Percentiles rank a stretch among this genome's conserved stretches.
Evolutionary conservation across 2,329 filamentous ascomycete genomes (phyloP).

Genomic region (Parastagonospora avenae): DNA sequence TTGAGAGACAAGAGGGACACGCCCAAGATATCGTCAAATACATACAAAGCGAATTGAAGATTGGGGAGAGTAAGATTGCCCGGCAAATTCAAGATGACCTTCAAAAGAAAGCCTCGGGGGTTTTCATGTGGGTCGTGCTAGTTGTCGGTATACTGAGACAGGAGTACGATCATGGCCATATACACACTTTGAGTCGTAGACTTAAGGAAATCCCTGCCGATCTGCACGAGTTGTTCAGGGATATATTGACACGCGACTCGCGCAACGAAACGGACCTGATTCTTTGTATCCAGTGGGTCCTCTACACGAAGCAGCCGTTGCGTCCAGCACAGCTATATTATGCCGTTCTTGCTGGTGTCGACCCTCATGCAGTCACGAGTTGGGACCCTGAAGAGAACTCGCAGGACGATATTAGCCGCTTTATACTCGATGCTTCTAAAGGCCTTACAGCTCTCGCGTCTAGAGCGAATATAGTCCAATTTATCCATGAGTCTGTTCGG

Average conservation of each 20-base stretch:
- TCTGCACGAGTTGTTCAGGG: slow-evolving; percentile 56
- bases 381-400: slow-evolving; percentile 18
- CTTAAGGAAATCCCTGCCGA: slow-evolving; percentile 49
- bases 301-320: slow-evolving; percentile 18
- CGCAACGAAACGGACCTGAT: slow-evolving; percentile 11
- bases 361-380: slow-evolving; percentile 2
- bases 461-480: slow-evolving; percentile 29
- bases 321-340: slow-evolving; percentile 19
- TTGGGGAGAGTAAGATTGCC: slow-evolving; percentile 19
- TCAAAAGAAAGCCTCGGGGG: slow-evolving; percentile 45
- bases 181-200: slow-evolving; percentile 27
- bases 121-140: slow-evolving; percentile 50
- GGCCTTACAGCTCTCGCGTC: slow-evolving; percentile 21
- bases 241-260: slow-evolving; percentile 51
- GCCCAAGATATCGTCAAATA: slow-evolving; percentile 42
- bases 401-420: slow-evolving; percentile 14
- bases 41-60: slow-evolving; percentile 24
- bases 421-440: slow-evolving; percentile 26
- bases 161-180: slow-evolving; percentile 40
- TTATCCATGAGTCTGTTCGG: slow-evolving; percentile 32
- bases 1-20: slow-evolving; percentile 48
- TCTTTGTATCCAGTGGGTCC: slow-evolving; percentile 26
- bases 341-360: slow-evolving; percentile 12
- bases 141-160: slow-evolving; percentile 51
- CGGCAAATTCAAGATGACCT: slow-evolving; percentile 39